Evolutionary conservation across 176 grass and related monocot genomes (phyloP), one percentile per base, ranked within the genome.

Genomic region (Musa schizocarpa): DNA sequence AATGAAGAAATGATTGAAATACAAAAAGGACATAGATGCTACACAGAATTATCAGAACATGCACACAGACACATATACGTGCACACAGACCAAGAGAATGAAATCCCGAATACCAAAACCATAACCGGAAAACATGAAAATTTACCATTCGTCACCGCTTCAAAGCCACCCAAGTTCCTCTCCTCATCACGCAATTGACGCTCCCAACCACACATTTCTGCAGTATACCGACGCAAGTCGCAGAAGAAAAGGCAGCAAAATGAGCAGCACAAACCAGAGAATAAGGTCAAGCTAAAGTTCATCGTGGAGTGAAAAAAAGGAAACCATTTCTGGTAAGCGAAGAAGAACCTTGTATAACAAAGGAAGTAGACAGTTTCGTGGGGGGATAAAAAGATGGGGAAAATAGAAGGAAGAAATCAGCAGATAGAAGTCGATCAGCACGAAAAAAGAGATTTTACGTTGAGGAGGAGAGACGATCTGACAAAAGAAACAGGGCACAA

Each of bases 141-240:
- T 26, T 81, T 87, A 91, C 95, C 86, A 71, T 79, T 82, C 22
- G 86, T 83, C 70, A 78, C 82, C 22, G 78, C 80, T 43, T 77
- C 80, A 19, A 87, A 27, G 80, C 84, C 86, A 48, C 25, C 27
- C 29, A 87, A 64, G 61, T 54, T 91, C 82, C 88, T 89, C 63
- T 87, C 82, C 29, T 85, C 82, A 48, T 91, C 84, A 69, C 84
- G 73, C 48, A 85, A 76, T 73, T 88, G 88, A 13, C 84, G 84
- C 75, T 98, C 86, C 90, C 88, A 91, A n/a, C 50, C 54, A 8
- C 88, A 98, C 88, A 93, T 91, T 23, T 98, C 95, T 98, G 86
- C 68, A 86, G 56, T 63, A 78, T 22, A 53, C 50, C 63, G 54
- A 77, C 29, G 62, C 2, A 82, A 61, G 21, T 24, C 3, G 6